These are phyloP conservation scores for Ogataea hybrid DNA, from an alignment of 1,139 yeast species.

Conservation along the genomic window DNA sequence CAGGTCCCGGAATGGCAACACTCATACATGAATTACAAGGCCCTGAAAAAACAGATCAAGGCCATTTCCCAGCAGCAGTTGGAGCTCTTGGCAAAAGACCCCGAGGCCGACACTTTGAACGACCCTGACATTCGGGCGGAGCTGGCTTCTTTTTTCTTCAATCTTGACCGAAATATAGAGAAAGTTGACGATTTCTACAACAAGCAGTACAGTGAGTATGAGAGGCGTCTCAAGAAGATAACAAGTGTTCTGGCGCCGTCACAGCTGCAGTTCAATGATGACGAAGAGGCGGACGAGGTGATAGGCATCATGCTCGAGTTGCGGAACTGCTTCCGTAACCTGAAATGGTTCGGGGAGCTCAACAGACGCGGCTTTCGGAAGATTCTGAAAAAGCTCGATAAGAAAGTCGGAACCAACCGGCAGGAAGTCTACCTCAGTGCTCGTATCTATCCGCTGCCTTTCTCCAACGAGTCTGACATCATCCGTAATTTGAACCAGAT, in stretches of 20 bases:
- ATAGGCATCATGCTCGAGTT: constrained; percentile 74
- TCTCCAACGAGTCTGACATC: constrained; percentile 68
- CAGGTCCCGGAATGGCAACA: constrained; percentile 92
- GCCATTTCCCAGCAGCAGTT: constrained; percentile 37
- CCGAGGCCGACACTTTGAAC: constrained; percentile 31
- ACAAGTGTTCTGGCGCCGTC: constrained; percentile 29
- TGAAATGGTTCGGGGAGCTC: constrained; percentile 92
- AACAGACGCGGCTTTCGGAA: constrained; percentile 89
- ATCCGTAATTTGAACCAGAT: constrained; percentile 54
- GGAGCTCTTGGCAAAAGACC: constrained; percentile 22
- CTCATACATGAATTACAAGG: constrained; percentile 82
- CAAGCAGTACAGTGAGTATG: constrained; percentile 69
- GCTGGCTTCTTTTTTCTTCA: constrained; percentile 69
- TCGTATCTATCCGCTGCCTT: constrained; percentile 71
- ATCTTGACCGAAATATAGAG: constrained; percentile 79
- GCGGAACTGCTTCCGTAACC: constrained; percentile 72
- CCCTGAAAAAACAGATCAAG: constrained; percentile 77
- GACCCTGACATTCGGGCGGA: constrained; percentile 40
- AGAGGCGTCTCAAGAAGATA: constrained; percentile 59
- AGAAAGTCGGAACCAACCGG: constrained; percentile 70
- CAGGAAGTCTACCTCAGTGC: constrained; percentile 67
- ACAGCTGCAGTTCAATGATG: constrained; percentile 33
- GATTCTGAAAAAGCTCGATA: constrained; percentile 87
- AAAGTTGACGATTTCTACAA: constrained; percentile 78
- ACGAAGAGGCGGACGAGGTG: constrained; percentile 80